Conservation (phyloP, 768 basidiomycete species). For the Pleurotus giganteus region DNA sequence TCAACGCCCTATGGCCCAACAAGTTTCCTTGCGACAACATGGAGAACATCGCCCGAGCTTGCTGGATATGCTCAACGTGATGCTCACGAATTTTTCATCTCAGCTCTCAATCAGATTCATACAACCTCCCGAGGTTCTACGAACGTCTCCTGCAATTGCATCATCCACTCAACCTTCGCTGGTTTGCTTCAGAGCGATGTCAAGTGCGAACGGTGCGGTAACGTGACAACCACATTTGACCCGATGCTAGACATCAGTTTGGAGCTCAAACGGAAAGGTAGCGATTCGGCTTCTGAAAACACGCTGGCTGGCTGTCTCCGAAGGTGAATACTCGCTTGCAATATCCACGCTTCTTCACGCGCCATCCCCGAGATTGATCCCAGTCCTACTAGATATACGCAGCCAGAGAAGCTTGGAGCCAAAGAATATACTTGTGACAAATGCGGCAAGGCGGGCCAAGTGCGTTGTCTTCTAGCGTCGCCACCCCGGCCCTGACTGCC, state of each 20-base stretch:
- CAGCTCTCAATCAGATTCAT: slow-evolving; percentile 86
- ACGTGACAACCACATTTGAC: slow-evolving; percentile 75
- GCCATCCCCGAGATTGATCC: slow-evolving; percentile 6
- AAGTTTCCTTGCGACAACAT: slow-evolving; percentile 79
- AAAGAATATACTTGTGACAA: slow-evolving; percentile 85
- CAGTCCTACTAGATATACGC: slow-evolving; percentile 61
- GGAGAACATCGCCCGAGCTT: slow-evolving; percentile 78
- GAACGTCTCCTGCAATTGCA: slow-evolving; percentile 81
- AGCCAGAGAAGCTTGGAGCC: slow-evolving; percentile 76
- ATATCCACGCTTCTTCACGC: background rate
- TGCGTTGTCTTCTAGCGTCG: slow-evolving; percentile 27
- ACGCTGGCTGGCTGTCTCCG: slow-evolving; percentile 76
- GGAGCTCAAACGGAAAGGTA: slow-evolving; percentile 63
- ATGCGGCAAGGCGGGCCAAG: slow-evolving; percentile 71
- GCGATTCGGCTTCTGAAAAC: slow-evolving; percentile 45
- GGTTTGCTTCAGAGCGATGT: slow-evolving; percentile 89
- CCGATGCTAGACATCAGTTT: slow-evolving; percentile 91
- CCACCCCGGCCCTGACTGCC: slow-evolving; percentile 7
- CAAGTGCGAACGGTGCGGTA: slow-evolving; percentile 81
- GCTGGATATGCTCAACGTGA: slow-evolving; percentile 95
- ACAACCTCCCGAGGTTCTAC: slow-evolving; percentile 71
- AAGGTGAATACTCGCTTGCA: slow-evolving; percentile 42
- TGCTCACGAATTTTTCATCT: slow-evolving; percentile 86
- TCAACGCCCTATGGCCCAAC: slow-evolving; percentile 73
- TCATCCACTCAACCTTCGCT: slow-evolving; percentile 87